Evolutionary conservation across 371 early-diverging fungal genomes (phyloP).

Genomic region (Synchytrium microbalum): DNA sequence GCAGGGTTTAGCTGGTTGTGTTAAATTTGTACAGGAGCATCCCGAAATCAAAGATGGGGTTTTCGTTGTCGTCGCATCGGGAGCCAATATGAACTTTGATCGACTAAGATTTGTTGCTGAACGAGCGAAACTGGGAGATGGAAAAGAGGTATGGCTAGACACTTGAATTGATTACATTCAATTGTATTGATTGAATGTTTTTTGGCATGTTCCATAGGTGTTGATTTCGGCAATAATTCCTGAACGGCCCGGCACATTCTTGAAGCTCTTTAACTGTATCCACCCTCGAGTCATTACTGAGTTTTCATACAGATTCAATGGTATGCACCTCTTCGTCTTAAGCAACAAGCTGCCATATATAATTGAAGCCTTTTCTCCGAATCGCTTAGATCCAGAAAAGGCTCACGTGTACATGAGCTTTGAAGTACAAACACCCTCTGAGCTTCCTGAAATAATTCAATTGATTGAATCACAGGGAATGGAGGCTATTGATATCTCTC

Average conservation of each 20-base stretch:
- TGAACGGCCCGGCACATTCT: constrained; percentile 75
- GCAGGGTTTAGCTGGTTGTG: constrained; percentile 76
- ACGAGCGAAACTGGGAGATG: constrained; percentile 78
- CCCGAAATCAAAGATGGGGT: constrained; percentile 21
- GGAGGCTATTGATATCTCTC: constrained; percentile 58
- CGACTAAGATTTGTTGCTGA: constrained; percentile 94
- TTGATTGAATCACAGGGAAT: constrained; percentile 47
- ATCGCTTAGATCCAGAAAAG: constrained; percentile 32
- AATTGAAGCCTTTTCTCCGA: too few relatives aligned
- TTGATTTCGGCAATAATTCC: constrained; percentile 75
- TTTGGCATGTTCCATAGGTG: neutral
- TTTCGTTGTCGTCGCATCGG: constrained; percentile 75
- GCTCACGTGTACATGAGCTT: constrained; percentile 85
- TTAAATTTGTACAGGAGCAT: constrained; percentile 56
- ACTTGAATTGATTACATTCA: neutral
- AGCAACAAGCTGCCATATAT: too few relatives aligned
- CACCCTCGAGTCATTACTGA: constrained; percentile 60
- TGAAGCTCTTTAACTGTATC: constrained; percentile 33
- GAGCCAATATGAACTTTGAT: constrained; percentile 98
- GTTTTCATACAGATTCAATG: constrained; percentile 81
- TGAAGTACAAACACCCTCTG: constrained; percentile 72
- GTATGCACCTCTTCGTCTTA: too few relatives aligned
- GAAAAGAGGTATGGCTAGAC: constrained; percentile 73
- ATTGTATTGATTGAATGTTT: neutral
- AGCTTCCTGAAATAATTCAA: constrained; percentile 55